Percentiles rank a stretch among this genome's conserved stretches.
Conservation (phyloP, 2,329 filamentous ascomycete genomes). For the Fusarium sp. region DNA sequence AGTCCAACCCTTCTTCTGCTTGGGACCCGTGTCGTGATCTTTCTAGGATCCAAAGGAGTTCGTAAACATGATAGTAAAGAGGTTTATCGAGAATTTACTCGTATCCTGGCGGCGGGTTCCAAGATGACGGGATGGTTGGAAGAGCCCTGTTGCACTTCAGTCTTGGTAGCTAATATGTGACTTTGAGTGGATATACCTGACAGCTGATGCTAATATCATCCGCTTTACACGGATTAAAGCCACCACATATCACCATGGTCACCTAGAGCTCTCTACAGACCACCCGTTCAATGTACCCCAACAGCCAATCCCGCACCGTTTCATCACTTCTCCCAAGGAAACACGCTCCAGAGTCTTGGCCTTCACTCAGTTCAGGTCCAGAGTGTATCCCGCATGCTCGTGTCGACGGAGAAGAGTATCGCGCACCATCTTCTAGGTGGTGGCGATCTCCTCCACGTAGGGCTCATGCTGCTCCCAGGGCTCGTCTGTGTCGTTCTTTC, state of each 20-base stretch:
- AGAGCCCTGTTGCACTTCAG: fast-evolving
- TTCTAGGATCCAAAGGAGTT: not conserved
- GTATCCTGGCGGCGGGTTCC: fast-evolving
- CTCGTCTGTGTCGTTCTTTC: not conserved
- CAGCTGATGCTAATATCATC: not conserved
- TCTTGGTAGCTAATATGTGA: fast-evolving
- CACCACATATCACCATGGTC: not conserved
- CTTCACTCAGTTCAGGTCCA: not conserved
- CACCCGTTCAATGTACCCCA: not conserved
- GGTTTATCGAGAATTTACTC: fast-evolving
- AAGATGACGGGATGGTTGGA: fast-evolving
- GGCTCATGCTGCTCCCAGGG: not conserved
- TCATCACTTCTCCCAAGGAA: fast-evolving
- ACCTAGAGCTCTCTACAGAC: not conserved
- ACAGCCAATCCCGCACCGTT: fast-evolving
- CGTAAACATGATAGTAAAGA: fast-evolving
- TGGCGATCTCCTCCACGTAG: not conserved
- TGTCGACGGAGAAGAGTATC: not conserved
- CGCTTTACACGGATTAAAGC: not conserved
- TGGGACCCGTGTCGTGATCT: not conserved
- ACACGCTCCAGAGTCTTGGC: fast-evolving
- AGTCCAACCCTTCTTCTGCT: not conserved
- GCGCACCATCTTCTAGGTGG: not conserved
- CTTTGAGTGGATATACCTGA: not conserved
- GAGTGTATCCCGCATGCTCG: not conserved